A percentile compares a stretch with the other conserved stretches of the same genome.
Evolutionary conservation across 768 basidiomycete genomes (phyloP).

Genomic region (Russula sp.): DNA sequence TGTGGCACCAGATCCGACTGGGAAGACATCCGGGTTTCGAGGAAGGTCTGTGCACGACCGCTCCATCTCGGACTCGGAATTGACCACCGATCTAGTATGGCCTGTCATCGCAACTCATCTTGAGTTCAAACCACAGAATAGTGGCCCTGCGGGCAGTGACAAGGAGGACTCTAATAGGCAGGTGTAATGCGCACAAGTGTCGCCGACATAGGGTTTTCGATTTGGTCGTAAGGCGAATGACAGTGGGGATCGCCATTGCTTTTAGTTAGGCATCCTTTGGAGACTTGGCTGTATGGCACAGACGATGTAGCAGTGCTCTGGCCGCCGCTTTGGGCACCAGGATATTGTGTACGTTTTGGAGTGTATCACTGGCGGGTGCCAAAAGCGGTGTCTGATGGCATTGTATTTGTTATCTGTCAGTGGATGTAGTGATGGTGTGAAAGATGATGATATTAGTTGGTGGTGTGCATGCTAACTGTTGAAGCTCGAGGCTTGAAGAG

Average conservation of each 20-base stretch:
- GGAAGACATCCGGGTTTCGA: conserved; percentile 86
- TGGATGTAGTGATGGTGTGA: too few relatives aligned
- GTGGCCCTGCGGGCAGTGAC: conserved; percentile 7
- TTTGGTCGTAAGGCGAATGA: background rate
- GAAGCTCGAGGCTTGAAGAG: too few relatives aligned
- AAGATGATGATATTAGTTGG: too few relatives aligned
- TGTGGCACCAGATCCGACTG: conserved; percentile 79
- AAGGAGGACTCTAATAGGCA: conserved; percentile 14
- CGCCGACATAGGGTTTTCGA: background rate
- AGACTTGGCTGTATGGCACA: background rate
- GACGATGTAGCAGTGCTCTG: background rate
- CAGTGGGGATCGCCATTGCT: background rate
- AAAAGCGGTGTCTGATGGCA: background rate
- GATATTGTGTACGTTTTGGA: background rate
- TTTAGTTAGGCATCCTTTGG: background rate
- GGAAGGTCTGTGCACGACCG: conserved; percentile 45
- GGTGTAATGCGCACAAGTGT: background rate
- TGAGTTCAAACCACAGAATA: conserved; percentile 44
- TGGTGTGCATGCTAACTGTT: too few relatives aligned
- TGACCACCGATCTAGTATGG: conserved; percentile 41
- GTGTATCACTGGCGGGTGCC: background rate
- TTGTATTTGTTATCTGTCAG: background rate
- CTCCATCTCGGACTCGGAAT: background rate
- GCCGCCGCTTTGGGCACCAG: background rate
- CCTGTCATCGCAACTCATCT: conserved; percentile 56